phyloP scores from a whole-genome alignment of 495 filamentous ascomycete species.

The Thermothielavioides terrestris region DNA sequence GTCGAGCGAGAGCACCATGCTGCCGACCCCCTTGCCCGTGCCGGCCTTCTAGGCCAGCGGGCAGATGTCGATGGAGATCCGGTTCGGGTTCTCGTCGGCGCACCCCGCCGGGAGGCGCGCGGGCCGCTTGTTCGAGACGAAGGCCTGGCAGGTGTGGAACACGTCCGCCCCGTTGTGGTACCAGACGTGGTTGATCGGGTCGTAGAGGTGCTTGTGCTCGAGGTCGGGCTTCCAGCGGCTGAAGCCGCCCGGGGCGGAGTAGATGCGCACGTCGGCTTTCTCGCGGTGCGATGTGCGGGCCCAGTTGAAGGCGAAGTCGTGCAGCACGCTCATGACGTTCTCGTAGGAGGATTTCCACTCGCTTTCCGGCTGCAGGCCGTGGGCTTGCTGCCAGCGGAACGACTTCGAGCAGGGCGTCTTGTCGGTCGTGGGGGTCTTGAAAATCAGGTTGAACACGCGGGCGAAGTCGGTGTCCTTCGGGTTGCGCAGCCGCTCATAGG shows the following conservation, averaged over 20 bases:
- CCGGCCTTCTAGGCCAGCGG: not conserved
- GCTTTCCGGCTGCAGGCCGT: not conserved
- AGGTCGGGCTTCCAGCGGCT: not conserved
- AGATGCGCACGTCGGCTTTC: constrained; percentile 4
- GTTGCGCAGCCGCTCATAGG: not conserved
- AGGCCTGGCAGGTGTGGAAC: not conserved
- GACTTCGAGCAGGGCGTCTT: not conserved
- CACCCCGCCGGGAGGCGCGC: no score
- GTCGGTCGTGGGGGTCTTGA: constrained; percentile 3
- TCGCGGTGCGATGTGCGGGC: not conserved
- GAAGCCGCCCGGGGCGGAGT: not conserved
- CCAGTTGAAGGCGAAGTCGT: constrained; percentile 3
- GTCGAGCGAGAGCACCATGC: not conserved
- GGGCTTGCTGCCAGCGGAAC: not conserved
- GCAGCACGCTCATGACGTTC: not conserved
- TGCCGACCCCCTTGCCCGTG: no score
- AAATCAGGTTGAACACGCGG: constrained; percentile 4
- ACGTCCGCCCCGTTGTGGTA: not conserved
- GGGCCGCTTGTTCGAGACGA: not conserved
- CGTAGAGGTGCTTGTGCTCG: not conserved
- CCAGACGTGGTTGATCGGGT: constrained; percentile 3
- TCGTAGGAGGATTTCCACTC: not conserved
- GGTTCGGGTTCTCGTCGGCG: constrained; percentile 1
- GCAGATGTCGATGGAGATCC: not conserved
- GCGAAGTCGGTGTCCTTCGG: constrained; percentile 6